These are phyloP conservation scores for Cladophialophora carrionii DNA, from an alignment of 2,329 filamentous ascomycete species.

Conservation along the genomic window DNA sequence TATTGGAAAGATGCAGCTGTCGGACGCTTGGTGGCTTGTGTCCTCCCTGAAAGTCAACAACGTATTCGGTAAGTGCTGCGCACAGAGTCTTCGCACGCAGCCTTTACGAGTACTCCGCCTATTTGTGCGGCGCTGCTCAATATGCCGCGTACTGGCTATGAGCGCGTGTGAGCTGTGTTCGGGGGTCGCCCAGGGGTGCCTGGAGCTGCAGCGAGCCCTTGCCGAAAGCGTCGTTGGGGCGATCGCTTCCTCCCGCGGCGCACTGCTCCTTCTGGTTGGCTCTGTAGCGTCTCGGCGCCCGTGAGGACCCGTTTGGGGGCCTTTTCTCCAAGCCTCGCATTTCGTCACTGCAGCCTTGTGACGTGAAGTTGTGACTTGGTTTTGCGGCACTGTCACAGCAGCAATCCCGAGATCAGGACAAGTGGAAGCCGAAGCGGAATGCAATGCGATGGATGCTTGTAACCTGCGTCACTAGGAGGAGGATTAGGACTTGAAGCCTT, in stretches of 20 bases:
- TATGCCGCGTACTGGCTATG: no score
- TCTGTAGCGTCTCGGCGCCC: constrained; percentile 1
- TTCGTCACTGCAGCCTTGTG: constrained; percentile 16
- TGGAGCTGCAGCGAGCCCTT: neutral
- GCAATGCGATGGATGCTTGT: neutral
- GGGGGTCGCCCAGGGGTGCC: neutral
- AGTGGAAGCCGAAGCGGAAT: neutral
- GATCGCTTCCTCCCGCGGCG: neutral
- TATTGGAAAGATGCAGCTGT: neutral
- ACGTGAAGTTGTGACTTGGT: neutral
- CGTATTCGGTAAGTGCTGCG: neutral
- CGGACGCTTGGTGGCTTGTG: constrained; percentile 2
- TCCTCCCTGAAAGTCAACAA: neutral
- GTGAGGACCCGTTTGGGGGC: neutral
- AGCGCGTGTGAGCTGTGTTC: neutral
- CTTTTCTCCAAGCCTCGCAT: constrained; percentile 10
- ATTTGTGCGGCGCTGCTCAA: neutral
- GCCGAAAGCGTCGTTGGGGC: neutral
- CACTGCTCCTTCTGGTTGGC: constrained; percentile 10
- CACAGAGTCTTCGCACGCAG: neutral
- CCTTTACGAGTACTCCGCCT: neutral
- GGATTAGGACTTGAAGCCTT: neutral
- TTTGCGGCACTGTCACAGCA: neutral
- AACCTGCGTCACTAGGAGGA: neutral
- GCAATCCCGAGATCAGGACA: neutral